A percentile compares a stretch with the other conserved stretches of the same genome.
These are phyloP conservation scores for Penicillium expansum DNA, from an alignment of 2,329 filamentous ascomycete genomes.

Conservation along the genomic window DNA sequence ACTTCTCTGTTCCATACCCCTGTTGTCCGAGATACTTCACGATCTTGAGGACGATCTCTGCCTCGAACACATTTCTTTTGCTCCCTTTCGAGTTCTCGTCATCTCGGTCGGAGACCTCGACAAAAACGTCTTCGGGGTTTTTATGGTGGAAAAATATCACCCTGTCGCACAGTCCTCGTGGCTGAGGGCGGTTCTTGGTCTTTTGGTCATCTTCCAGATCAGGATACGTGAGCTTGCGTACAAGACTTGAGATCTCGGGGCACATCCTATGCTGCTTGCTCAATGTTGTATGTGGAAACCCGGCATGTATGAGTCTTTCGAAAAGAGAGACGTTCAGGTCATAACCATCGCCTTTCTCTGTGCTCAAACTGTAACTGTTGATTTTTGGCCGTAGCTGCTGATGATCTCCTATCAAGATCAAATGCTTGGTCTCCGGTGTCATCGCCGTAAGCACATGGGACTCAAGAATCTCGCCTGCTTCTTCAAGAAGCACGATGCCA, in stretches of 20 bases:
- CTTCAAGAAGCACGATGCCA: conserved; percentile 65
- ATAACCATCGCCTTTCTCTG: conserved; percentile 64
- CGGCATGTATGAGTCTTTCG: conserved; percentile 62
- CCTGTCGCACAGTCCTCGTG: conserved; percentile 58
- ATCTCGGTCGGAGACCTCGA: conserved; percentile 47
- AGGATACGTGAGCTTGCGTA: conserved; percentile 61
- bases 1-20: conserved; percentile 62
- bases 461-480: conserved; percentile 72
- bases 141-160: conserved; percentile 68
- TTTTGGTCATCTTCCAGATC: conserved; percentile 55
- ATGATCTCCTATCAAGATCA: conserved; percentile 71
- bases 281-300: conserved; percentile 55
- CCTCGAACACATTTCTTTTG: conserved; percentile 66
- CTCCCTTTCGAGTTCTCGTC: conserved; percentile 53
- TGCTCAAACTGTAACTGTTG: conserved; percentile 58
- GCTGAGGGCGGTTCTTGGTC: conserved; percentile 47
- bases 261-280: conserved; percentile 65
- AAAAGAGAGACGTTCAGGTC: conserved; percentile 68
- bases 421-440: conserved; percentile 55
- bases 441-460: conserved; percentile 64
- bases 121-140: conserved; percentile 51
- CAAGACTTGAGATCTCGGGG: conserved; percentile 62
- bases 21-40: conserved; percentile 69
- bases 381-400: conserved; percentile 69
- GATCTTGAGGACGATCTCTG: conserved; percentile 61